Conservation (phyloP, 225 moss, liverwort and hornwort species). For the Pseudoscleropodium purum region DNA sequence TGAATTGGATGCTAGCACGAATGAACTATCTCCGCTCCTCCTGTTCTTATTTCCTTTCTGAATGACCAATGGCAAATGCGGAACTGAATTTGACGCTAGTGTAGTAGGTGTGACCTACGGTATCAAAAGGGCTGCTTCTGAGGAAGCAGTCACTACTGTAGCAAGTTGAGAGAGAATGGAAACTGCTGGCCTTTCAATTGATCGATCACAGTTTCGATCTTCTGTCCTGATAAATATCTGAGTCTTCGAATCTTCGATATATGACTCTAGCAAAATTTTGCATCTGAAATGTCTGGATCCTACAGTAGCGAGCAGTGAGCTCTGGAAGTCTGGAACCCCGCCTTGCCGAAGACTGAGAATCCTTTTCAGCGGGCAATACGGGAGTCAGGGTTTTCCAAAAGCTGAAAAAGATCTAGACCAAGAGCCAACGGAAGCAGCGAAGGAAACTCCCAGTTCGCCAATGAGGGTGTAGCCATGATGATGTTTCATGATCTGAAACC, state of each 20-base stretch:
- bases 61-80: neutral
- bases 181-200: neutral
- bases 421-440: neutral
- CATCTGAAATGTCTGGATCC: neutral
- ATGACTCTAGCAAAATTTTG: neutral
- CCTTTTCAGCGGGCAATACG: neutral
- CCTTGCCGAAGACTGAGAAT: neutral
- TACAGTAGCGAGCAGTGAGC: neutral
- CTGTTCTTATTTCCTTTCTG: neutral
- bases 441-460: neutral
- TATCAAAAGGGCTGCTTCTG: neutral
- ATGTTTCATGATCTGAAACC: constrained; percentile 31
- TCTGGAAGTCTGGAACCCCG: neutral
- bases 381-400: neutral
- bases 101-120: neutral
- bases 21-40: neutral
- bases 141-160: too few species aligned
- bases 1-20: neutral
- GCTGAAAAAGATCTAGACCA: neutral
- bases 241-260: neutral
- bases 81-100: neutral
- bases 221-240: neutral
- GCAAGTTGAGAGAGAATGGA: neutral
- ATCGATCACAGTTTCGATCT: neutral
- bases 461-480: neutral